Conservation (phyloP, 345 rosid species). For the Murraya paniculata region DNA sequence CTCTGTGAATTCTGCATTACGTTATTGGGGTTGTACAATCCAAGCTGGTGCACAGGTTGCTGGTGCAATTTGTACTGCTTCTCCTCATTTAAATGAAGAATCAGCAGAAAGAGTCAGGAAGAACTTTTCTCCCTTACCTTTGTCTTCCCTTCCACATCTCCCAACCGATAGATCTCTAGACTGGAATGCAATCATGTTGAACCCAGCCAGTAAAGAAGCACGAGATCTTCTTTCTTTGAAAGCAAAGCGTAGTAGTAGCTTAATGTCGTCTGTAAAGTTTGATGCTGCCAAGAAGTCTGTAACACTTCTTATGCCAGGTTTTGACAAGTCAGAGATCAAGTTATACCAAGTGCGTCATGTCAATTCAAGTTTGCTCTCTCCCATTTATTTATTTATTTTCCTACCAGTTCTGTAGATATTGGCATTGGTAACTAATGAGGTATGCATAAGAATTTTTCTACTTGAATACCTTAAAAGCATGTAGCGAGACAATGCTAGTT, state of each 20-base stretch:
- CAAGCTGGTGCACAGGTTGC: constrained; percentile 78
- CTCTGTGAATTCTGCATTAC: constrained; percentile 64
- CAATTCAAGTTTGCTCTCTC: neutral
- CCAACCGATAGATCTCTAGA: constrained; percentile 36
- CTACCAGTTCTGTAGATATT: constrained; percentile 7
- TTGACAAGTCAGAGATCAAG: constrained; percentile 89
- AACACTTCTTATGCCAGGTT: constrained; percentile 88
- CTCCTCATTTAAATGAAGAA: constrained; percentile 27
- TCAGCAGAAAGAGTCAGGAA: constrained; percentile 33
- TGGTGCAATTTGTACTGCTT: constrained; percentile 52
- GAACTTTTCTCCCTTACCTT: constrained; percentile 59
- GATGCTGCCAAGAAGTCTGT: constrained; percentile 52
- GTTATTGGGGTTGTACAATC: constrained; percentile 79
- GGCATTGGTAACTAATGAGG: neutral
- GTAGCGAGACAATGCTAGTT: neutral
- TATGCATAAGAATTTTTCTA: neutral
- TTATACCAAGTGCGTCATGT: constrained; percentile 65
- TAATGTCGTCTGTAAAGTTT: constrained; percentile 48
- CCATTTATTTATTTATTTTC: neutral
- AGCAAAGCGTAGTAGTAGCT: constrained; percentile 23
- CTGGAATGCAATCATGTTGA: constrained; percentile 54
- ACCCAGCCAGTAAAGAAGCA: constrained; percentile 38
- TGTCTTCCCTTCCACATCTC: constrained; percentile 52
- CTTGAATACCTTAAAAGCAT: neutral
- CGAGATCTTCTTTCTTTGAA: constrained; percentile 46